phyloP scores from a whole-genome alignment of 176 grass and related monocot genomes.

The Saccharum spontaneum region DNA sequence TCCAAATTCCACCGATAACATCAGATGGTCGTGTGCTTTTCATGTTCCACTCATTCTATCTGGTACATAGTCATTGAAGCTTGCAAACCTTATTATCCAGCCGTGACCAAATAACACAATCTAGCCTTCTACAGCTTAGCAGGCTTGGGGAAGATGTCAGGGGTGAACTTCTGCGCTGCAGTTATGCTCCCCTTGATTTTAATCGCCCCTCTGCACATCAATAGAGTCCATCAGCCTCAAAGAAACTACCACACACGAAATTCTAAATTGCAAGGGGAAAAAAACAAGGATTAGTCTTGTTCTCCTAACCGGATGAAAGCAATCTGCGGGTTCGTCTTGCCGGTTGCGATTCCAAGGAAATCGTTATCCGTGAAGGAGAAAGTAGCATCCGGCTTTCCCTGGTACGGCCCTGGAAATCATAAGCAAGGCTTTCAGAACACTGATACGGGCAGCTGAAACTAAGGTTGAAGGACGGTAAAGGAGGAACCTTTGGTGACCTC shows the following conservation, averaged over 20 bases:
- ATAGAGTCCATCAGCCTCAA: constrained; percentile 4
- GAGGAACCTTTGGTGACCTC: constrained; percentile 66
- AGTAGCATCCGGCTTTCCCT: constrained; percentile 72
- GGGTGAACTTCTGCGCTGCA: constrained; percentile 89
- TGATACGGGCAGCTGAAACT: not conserved
- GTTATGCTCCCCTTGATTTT: constrained; percentile 93
- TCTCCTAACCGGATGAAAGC: constrained; percentile 62
- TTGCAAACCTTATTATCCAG: constrained; percentile 27
- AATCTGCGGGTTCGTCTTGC: constrained; percentile 91
- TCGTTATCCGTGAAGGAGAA: constrained; percentile 92
- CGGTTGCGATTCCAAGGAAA: constrained; percentile 68
- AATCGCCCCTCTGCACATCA: constrained; percentile 60
- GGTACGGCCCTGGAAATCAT: constrained; percentile 49
- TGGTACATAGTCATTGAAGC: not conserved
- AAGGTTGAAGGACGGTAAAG: not conserved
- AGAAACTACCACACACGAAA: not conserved
- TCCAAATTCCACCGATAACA: constrained; percentile 8
- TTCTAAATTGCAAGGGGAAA: not conserved
- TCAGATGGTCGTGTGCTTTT: constrained; percentile 4
- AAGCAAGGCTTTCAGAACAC: not conserved
- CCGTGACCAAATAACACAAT: not conserved
- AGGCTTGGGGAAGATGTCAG: constrained; percentile 89
- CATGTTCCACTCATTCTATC: constrained; percentile 8
- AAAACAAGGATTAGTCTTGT: not conserved
- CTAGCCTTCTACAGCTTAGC: constrained; percentile 61